Conservation (phyloP, 257 asterid species). For the Eustoma russellianum region DNA sequence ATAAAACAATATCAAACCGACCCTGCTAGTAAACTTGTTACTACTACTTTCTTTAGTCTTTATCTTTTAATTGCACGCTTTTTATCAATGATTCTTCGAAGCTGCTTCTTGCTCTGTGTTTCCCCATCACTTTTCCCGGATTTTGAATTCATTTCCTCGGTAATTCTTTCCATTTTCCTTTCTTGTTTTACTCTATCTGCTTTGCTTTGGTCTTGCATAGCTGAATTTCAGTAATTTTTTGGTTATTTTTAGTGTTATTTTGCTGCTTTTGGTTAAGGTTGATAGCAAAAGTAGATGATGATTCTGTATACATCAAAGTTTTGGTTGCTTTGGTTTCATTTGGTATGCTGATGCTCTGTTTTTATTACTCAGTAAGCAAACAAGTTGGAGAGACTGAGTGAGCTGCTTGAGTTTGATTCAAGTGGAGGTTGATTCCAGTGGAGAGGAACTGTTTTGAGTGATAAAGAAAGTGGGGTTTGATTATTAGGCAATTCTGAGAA, state of each 20-base stretch:
- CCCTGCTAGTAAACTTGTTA: neutral
- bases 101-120: neutral
- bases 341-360: neutral
- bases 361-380: neutral
- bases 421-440: neutral
- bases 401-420: neutral
- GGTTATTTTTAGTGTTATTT: too few species aligned
- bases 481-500: neutral
- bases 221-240: too few species aligned
- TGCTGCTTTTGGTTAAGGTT: neutral
- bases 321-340: neutral
- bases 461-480: neutral
- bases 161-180: neutral
- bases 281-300: neutral
- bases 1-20: neutral
- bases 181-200: too few species aligned
- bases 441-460: too few species aligned
- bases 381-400: neutral
- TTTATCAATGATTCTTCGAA: neutral
- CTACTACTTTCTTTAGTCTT: neutral
- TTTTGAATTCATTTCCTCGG: neutral
- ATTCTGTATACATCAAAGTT: too few species aligned
- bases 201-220: too few species aligned
- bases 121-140: neutral
- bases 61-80: neutral